Percentiles rank a stretch among this genome's conserved stretches.
Conservation (phyloP, 2,329 filamentous ascomycete genomes). For the Diaporthe caulivora region DNA sequence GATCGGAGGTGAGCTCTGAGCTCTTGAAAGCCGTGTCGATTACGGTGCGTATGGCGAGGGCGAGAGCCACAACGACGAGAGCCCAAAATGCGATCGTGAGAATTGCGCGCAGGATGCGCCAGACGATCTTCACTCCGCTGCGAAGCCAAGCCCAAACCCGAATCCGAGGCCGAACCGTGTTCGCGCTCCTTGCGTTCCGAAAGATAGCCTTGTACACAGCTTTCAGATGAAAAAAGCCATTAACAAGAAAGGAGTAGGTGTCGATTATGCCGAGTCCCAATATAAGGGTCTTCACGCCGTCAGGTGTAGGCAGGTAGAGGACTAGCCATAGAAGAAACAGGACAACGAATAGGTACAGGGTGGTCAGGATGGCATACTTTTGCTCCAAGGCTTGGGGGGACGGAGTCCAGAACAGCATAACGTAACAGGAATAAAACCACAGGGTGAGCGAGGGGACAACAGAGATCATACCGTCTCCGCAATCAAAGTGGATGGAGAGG, state of each 20-base stretch:
- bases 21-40: neutral
- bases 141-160: neutral
- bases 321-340: neutral
- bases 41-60: neutral
- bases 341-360: neutral
- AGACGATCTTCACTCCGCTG: neutral
- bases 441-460: too few relatives aligned
- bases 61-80: too few relatives aligned
- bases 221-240: too few relatives aligned
- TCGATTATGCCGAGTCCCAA: neutral
- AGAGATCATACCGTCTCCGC: too few relatives aligned
- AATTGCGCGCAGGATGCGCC: neutral
- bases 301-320: neutral
- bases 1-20: neutral
- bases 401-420: neutral
- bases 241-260: neutral
- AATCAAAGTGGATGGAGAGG: too few relatives aligned
- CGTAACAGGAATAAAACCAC: neutral
- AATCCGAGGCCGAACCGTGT: too few relatives aligned
- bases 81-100: neutral
- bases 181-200: neutral
- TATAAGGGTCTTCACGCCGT: neutral
- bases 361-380: too few relatives aligned
- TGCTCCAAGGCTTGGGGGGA: neutral
- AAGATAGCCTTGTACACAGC: too few relatives aligned